Base-by-base conservation (phyloP, 1,284 basidiomycete genomes). In the Cutaneotrichosporon cutaneum region DNA sequence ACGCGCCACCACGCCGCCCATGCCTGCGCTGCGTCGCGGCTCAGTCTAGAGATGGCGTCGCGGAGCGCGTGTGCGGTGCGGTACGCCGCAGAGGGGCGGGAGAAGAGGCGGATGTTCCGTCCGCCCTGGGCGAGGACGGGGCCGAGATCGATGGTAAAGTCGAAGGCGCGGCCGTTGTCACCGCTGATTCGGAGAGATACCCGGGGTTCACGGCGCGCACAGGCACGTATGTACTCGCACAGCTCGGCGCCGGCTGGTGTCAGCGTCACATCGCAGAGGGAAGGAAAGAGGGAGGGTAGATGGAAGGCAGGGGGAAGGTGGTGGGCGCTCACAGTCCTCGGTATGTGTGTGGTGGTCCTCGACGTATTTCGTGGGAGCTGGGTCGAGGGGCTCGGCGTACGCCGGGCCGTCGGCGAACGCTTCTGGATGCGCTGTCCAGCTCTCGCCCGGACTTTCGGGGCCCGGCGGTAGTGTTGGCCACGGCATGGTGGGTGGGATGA, bases 141-240 rank as follows among this genome's bases (percentile, higher is more conserved):
- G 5, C 7, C 26, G 45, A 48, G 45, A 22, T 48, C 45, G 22
- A 48, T 48, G 45, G 45, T 48, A 27, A 48, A 48, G 45, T 48
- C 45, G 22, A 26, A 48, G 11, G 21, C 45, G 24, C 22, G 22
- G 22, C 45, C 45, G 14, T 26, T 48, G 26, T 48, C 45, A 22
- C 45, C 45, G 22, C 22, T 48, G 22, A 48, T 27, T 9, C 45
- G 45, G 26, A 48, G 21, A 10, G 11, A 14, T 1, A 48, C 45
- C 11, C 26, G 45, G 0, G 45, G 45, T 10, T 48, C 45, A 5
- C 13, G 45, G 4, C 45, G 21, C 9, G 45, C 45, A 24, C 21
- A 16, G 0, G 21, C 45, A 5, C 45, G 45, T 11, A 48, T 27
- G 26, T 26, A 48, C 45, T 48, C 45, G 45, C 26, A 48, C 22